phyloP scores from a whole-genome alignment of 2,329 filamentous ascomycete species.

The Pseudogymnoascus sp. region DNA sequence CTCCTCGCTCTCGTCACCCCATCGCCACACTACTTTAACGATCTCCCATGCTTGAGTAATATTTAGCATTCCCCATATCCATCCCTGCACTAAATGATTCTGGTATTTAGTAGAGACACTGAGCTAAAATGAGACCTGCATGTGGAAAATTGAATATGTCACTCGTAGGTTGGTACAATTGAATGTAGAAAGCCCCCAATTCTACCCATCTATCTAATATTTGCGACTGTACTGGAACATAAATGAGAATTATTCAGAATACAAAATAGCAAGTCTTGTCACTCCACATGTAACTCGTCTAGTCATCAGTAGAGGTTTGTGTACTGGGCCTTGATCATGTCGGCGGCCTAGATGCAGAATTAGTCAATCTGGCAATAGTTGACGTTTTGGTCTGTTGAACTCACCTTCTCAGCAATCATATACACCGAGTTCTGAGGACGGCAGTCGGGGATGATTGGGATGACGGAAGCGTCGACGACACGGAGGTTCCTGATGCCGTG shows the following conservation, averaged over 20 bases:
- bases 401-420: conserved; percentile 52
- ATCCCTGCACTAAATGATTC: not conserved
- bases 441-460: conserved; percentile 48
- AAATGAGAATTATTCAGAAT: not conserved
- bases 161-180: not conserved
- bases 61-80: conserved; percentile 32
- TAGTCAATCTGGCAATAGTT: not conserved
- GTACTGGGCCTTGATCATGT: conserved; percentile 41
- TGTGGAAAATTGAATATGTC: not conserved
- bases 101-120: not conserved
- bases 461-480: conserved; percentile 48
- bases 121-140: not conserved
- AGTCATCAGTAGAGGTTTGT: conserved; percentile 25
- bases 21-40: conserved; percentile 54
- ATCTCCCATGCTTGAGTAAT: conserved; percentile 56
- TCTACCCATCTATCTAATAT: not conserved
- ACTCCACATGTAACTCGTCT: not conserved
- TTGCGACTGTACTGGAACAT: not conserved
- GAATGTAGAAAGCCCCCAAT: not conserved
- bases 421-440: conserved; percentile 56
- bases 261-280: not conserved
- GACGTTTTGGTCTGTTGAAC: conserved; percentile 20
- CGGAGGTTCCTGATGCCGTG: conserved; percentile 46
- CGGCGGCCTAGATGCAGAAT: conserved; percentile 28
- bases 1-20: conserved; percentile 36